phyloP scores from a whole-genome alignment of 1,284 basidiomycete species.

The Cryptococcus hybrid region DNA sequence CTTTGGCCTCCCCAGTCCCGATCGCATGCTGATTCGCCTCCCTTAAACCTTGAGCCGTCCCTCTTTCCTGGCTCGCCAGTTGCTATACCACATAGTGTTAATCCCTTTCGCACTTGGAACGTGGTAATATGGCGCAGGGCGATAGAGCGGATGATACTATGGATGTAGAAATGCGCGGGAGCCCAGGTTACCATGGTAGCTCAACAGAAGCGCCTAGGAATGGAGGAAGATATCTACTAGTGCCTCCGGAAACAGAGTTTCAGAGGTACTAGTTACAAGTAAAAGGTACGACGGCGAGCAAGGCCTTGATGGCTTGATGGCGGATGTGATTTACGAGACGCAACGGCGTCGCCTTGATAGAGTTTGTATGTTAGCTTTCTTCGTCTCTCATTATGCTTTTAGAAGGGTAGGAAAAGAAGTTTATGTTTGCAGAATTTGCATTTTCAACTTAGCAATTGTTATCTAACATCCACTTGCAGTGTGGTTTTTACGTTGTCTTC shows the following conservation, averaged over 20 bases:
- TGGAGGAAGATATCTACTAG: conserved; percentile 21
- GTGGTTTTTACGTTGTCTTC: no score
- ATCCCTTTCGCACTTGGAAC: not conserved
- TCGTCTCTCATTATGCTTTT: no score
- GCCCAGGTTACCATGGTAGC: conserved; percentile 15
- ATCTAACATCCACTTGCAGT: no score
- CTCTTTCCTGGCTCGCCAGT: conserved; percentile 35
- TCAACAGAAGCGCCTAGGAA: conserved; percentile 12
- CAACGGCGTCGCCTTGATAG: no score
- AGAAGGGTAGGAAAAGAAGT: no score
- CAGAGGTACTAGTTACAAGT: not conserved
- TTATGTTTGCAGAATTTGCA: no score
- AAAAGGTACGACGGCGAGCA: not conserved
- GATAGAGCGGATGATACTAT: conserved; percentile 5
- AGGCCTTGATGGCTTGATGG: not conserved
- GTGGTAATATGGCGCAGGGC: not conserved
- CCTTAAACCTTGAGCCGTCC: conserved; percentile 24
- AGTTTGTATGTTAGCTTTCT: no score
- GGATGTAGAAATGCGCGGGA: conserved; percentile 20
- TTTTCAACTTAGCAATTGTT: no score
- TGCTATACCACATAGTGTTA: conserved; percentile 2
- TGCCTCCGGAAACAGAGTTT: conserved; percentile 29
- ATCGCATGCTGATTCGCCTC: conserved; percentile 7
- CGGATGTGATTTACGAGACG: no score
- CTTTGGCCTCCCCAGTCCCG: conserved; percentile 19